phyloP scores from a whole-genome alignment of 202 grass and related monocot genomes.

The Digitaria exilis region DNA sequence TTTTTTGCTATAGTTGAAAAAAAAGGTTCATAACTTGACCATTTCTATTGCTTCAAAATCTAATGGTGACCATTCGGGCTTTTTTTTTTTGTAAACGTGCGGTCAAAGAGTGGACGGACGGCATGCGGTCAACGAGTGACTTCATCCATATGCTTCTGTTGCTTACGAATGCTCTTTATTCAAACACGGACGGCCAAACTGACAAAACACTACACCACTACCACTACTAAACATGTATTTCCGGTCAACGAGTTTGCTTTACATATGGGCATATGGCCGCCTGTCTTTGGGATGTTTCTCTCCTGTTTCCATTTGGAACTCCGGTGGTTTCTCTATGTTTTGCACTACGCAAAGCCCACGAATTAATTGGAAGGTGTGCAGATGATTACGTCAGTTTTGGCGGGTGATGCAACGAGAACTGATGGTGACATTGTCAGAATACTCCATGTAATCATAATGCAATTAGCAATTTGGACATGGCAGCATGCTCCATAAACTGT shows the following conservation, averaged over 20 bases:
- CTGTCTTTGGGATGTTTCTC: not conserved
- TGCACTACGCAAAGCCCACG: not conserved
- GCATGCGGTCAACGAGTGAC: not conserved
- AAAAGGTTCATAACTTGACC: not conserved
- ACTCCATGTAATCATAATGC: not conserved
- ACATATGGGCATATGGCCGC: not conserved
- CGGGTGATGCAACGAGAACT: not conserved
- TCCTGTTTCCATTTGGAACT: conserved; percentile 6
- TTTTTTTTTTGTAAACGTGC: too few species aligned
- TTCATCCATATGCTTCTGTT: not conserved
- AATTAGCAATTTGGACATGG: not conserved
- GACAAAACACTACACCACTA: not conserved
- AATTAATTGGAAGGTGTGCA: not conserved
- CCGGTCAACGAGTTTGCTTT: not conserved
- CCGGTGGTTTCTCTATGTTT: not conserved
- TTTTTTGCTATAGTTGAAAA: not conserved
- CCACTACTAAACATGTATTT: not conserved
- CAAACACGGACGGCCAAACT: not conserved
- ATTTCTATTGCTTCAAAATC: not conserved
- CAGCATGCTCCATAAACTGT: not conserved
- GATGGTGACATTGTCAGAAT: not conserved
- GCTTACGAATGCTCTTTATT: not conserved
- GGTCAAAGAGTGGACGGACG: not conserved
- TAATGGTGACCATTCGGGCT: not conserved
- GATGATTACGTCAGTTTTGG: not conserved